Percentiles rank a stretch among this genome's conserved stretches.
phyloP scores from a whole-genome alignment of 2,329 filamentous ascomycete species.

The Colletotrichum navitas region DNA sequence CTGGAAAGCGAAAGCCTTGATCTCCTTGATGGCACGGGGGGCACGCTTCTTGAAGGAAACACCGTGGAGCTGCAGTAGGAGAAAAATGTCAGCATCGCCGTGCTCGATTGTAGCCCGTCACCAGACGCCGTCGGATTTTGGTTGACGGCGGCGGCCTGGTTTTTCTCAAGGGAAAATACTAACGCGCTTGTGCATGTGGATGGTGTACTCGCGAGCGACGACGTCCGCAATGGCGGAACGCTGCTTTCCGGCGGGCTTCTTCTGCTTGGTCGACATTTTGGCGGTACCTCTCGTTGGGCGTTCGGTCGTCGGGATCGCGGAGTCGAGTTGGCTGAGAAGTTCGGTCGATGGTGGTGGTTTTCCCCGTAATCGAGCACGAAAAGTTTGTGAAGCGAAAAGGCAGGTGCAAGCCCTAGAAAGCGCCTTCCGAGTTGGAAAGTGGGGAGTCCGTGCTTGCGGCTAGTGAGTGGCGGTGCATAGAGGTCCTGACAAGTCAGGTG shows the following conservation, averaged over 20 bases:
- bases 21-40: conserved; percentile 99
- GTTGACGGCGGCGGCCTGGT: conserved; percentile 43
- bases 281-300: conserved; percentile 47
- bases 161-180: conserved; percentile 53
- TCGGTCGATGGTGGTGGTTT: conserved; percentile 30
- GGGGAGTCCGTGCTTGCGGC: conserved; percentile 18
- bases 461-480: conserved; percentile 3
- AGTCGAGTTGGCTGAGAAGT: conserved; percentile 41
- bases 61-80: conserved; percentile 82
- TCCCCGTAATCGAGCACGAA: conserved; percentile 26
- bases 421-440: conserved; percentile 4
- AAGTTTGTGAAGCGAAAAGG: conserved; percentile 40
- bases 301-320: conserved; percentile 41
- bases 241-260: conserved; percentile 75
- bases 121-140: neutral
- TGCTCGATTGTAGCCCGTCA: conserved; percentile 19
- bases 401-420: conserved; percentile 32
- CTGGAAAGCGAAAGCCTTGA: conserved; percentile 91
- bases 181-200: conserved; percentile 96
- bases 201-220: conserved; percentile 99
- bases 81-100: conserved; percentile 51
- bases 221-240: conserved; percentile 99
- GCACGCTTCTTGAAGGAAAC: conserved; percentile 99
- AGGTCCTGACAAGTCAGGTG: neutral
- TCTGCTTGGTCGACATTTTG: conserved; percentile 74